Evolutionary conservation across 108 stramenopile genomes (phyloP).

Genomic region (Phaeodactylum tricornutum): DNA sequence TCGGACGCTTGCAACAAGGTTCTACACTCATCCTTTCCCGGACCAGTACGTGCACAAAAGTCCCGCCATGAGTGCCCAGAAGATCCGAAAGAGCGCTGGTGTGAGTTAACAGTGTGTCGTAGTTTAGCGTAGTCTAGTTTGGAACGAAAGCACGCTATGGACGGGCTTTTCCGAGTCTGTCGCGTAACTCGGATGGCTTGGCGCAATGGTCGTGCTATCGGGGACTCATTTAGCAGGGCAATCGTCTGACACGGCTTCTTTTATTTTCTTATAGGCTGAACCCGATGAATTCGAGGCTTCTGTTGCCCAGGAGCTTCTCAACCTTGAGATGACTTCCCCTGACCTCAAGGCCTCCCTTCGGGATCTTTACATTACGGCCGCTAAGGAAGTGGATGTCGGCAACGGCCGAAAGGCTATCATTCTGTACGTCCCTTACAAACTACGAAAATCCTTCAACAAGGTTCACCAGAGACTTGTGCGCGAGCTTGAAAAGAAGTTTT

Average conservation of each 20-base stretch:
- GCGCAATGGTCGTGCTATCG: not conserved
- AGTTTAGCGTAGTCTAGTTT: not conserved
- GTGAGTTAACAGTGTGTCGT: no score
- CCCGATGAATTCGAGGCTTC: constrained; percentile 95
- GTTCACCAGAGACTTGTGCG: constrained; percentile 94
- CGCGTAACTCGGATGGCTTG: no score
- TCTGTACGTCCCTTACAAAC: constrained; percentile 95
- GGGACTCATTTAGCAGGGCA: not conserved
- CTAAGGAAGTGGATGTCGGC: constrained; percentile 93
- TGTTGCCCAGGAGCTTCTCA: constrained; percentile 96
- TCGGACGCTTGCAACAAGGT: no score
- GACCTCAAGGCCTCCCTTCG: constrained; percentile 82
- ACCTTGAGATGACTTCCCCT: constrained; percentile 89
- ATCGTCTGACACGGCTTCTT: not conserved
- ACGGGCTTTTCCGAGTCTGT: no score
- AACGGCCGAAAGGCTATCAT: constrained; percentile 91
- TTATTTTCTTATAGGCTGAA: constrained; percentile 35
- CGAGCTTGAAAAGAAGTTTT: constrained; percentile 99
- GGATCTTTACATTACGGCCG: constrained; percentile 95
- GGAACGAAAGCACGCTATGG: no score
- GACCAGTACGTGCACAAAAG: not conserved
- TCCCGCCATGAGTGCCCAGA: constrained; percentile 24
- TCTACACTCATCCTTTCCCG: no score
- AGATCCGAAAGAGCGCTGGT: constrained; percentile 51
- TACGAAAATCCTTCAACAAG: constrained; percentile 92